A percentile compares a stretch with the other conserved stretches of the same genome.
phyloP scores from a whole-genome alignment of 2,329 filamentous ascomycete species.

The Lecanoromycetidae sp. region DNA sequence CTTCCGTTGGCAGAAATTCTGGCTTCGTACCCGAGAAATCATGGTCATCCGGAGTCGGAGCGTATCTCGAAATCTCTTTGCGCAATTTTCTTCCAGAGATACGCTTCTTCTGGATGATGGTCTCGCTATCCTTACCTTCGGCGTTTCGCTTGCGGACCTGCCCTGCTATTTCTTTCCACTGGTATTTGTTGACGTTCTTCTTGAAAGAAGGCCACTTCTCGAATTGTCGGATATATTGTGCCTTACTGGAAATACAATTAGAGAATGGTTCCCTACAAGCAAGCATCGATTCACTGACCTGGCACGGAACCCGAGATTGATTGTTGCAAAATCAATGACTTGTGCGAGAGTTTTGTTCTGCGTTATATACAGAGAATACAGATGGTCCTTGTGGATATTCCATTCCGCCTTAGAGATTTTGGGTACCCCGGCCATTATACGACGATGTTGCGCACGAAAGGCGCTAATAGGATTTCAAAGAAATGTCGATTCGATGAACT shows the following conservation, averaged over 20 bases:
- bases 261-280: background rate
- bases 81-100: slow-evolving; percentile 18
- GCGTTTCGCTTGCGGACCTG: slow-evolving; percentile 18
- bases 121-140: slow-evolving; percentile 18
- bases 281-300: background rate
- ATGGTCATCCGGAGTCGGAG: background rate
- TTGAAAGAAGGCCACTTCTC: slow-evolving; percentile 21
- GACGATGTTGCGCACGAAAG: too few species aligned
- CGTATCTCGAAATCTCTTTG: slow-evolving; percentile 20
- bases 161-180: slow-evolving; percentile 19
- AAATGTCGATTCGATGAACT: too few species aligned
- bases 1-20: too few species aligned
- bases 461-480: too few species aligned
- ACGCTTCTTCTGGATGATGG: slow-evolving; percentile 13
- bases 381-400: background rate
- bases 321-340: background rate
- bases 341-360: background rate
- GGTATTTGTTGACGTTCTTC: slow-evolving; percentile 20
- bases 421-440: background rate
- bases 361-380: background rate
- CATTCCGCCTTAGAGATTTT: background rate
- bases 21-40: background rate
- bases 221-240: slow-evolving; percentile 21
- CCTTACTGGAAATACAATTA: slow-evolving; percentile 13
- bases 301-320: background rate